Evolutionary conservation across 2,329 filamentous ascomycete genomes (phyloP).

Genomic region (Aspergillus sp.): DNA sequence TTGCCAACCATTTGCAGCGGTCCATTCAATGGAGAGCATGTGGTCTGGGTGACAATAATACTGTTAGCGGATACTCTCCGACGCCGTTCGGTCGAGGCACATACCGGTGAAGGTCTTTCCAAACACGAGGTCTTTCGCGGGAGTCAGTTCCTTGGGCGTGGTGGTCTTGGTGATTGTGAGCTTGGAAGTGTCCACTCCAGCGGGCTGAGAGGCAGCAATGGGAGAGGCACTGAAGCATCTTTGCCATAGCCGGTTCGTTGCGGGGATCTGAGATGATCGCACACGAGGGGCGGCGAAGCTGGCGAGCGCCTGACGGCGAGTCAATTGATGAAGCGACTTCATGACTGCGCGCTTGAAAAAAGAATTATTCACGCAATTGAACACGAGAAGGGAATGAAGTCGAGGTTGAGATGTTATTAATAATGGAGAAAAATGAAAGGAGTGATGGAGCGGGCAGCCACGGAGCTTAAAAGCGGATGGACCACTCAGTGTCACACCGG

Average conservation of each 20-base stretch:
- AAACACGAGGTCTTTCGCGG: constrained; percentile 82
- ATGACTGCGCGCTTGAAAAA: constrained; percentile 18
- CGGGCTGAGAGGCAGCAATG: constrained; percentile 43
- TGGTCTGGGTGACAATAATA: constrained; percentile 64
- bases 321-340: constrained; percentile 37
- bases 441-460: constrained; percentile 6
- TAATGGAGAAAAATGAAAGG: neutral
- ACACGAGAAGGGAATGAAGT: neutral
- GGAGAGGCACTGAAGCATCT: constrained; percentile 47
- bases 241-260: constrained; percentile 44
- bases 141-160: constrained; percentile 70
- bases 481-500: constrained; percentile 23
- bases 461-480: constrained; percentile 14
- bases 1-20: constrained; percentile 77
- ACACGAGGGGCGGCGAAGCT: constrained; percentile 23
- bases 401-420: neutral
- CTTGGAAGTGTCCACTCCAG: constrained; percentile 73
- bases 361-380: neutral
- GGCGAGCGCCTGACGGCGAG: constrained; percentile 29
- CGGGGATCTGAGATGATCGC: constrained; percentile 21
- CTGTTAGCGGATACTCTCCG: constrained; percentile 16
- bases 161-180: constrained; percentile 72
- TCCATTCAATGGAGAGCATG: constrained; percentile 96
- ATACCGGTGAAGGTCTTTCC: constrained; percentile 86
- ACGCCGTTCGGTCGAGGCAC: neutral